A percentile compares a stretch with the other conserved stretches of the same genome.
These are phyloP conservation scores for Xylariaceae sp. DNA, from an alignment of 2,329 filamentous ascomycete genomes.

Conservation along the genomic window DNA sequence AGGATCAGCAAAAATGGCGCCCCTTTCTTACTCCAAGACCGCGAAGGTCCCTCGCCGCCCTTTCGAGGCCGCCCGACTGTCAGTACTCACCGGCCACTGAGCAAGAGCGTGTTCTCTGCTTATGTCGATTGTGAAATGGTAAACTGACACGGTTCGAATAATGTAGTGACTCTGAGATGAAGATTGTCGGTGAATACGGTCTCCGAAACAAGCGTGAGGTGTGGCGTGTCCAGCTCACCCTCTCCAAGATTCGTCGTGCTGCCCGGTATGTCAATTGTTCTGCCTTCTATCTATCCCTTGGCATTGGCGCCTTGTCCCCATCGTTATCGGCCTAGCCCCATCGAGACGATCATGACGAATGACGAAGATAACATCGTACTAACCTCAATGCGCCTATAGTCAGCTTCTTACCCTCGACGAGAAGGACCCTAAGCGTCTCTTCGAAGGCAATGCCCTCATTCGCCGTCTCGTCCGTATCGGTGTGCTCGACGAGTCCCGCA, in stretches of 20 bases:
- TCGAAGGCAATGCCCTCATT: conserved; percentile 99
- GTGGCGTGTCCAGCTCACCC: conserved; percentile 98
- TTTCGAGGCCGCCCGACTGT: conserved; percentile 99
- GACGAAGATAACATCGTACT: neutral
- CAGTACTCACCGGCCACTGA: conserved; percentile 96
- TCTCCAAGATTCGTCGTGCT: conserved; percentile 99
- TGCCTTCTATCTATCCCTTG: neutral
- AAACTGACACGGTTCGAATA: conserved; percentile 56
- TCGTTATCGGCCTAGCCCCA: neutral
- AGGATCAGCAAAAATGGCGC: conserved; percentile 38
- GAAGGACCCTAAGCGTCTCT: conserved; percentile 99
- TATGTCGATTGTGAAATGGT: conserved; percentile 74
- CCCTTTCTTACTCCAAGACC: conserved; percentile 93
- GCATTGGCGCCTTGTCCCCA: neutral
- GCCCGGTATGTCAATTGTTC: conserved; percentile 68
- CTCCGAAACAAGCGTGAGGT: conserved; percentile 99
- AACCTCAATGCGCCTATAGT: conserved; percentile 50
- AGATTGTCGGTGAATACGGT: conserved; percentile 99
- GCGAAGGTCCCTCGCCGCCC: conserved; percentile 97
- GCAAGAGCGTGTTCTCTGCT: conserved; percentile 91
- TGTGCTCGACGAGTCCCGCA: conserved; percentile 99
- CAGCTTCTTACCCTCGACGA: conserved; percentile 99
- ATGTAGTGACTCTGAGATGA: conserved; percentile 94
- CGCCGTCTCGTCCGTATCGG: conserved; percentile 98
- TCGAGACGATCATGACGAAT: neutral